Evolutionary conservation across 768 basidiomycete genomes (phyloP), one percentile per base, ranked within the genome.

Genomic region (Boletus fagicola): DNA sequence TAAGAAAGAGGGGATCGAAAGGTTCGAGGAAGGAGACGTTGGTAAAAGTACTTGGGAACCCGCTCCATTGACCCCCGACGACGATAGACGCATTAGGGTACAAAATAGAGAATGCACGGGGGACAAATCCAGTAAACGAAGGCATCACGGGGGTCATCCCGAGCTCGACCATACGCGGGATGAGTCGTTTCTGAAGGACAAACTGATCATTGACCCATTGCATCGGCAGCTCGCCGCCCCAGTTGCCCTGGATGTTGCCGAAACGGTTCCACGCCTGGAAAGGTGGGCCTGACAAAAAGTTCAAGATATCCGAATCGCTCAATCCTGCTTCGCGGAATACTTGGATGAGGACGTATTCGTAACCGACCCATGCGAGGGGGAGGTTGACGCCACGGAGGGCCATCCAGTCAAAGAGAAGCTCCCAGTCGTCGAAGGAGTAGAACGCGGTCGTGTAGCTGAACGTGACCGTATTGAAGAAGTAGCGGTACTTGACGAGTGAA

Each of bases 261-360:
- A 78, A 77, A 16, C 77, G 69, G 58, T 77, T 76, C 75, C 76
- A 78, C 0, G 76, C 70, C 39, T 70, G 71, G 63, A 78, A 78
- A 3, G 77, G 69, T 9, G 76, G 75, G 0, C 75, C 74, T 0
- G 76, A 74, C 31, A 76, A 63, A 54, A 76, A 78, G 6, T 35
- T 46, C 5, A 48, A 22, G 33, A 78, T 77, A 16, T 76, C 74
- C 2, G 61, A 51, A 36, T 78, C 72, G 15, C 54, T 59, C 51
- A 78, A 64, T 7, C 77, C 77, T 18, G 64, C 66, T 31, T 76
- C 74, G n/a, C 64, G 68, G 67, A 77, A 73, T 5, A 74, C 68
- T 38, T 76, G 64, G 20, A 72, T 52, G 35, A 76, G 72, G 51
- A 66, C 63, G 58, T 74, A 63, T 63, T 78, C 76, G 42, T 77